Evolutionary conservation across 2,329 filamentous ascomycete genomes (phyloP), one percentile per base, ranked within the genome.

Genomic region (Colletotrichum sp.): DNA sequence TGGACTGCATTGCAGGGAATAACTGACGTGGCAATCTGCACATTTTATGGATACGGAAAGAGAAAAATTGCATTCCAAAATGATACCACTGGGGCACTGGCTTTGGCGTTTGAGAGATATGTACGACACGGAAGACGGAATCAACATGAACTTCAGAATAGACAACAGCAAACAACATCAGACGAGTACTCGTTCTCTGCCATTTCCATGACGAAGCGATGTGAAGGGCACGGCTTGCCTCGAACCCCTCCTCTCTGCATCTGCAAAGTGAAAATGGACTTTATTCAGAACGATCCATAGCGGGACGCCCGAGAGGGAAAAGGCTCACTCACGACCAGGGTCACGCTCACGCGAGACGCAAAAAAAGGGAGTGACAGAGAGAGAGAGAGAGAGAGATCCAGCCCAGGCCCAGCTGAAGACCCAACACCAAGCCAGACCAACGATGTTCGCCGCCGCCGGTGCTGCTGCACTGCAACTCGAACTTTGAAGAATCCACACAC

Each of bases 11-110:
- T 48, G 56, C 73, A 76, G 73, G 73, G 73, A 30, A 38, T 15
- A 60, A 71, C 65, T 69, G 58, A 73, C 70, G 70, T 68, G 73
- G 70, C 70, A 73, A 60, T 58, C 55, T 69, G 66, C 66, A 69
- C 66, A 61, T 21, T 61, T 69, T 48, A 61, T 48, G 66, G 66
- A 61, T 48, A 69, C 66, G 34, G 66, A 61, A 60, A 61, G 55
- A 32, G 55, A 61, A 69, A 68, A 69, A 69, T 69, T 69, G 66
- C 66, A 61, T 69, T 60, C 55, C 5, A 38, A 56, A 34, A 69
- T 69, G 66, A 69, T 69, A 69, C 66, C 66, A 69, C 66, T 36
- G 66, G 43, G 43, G 21, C 64, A 16, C 24, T 66, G 36, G 28
- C 43, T 30, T 52, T n/a, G 58, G 58, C 58, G 58, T 34, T 34